These are phyloP conservation scores for Globisporangium heterothallicum DNA, from an alignment of 352 stramenopile genomes.

Conservation along the genomic window DNA sequence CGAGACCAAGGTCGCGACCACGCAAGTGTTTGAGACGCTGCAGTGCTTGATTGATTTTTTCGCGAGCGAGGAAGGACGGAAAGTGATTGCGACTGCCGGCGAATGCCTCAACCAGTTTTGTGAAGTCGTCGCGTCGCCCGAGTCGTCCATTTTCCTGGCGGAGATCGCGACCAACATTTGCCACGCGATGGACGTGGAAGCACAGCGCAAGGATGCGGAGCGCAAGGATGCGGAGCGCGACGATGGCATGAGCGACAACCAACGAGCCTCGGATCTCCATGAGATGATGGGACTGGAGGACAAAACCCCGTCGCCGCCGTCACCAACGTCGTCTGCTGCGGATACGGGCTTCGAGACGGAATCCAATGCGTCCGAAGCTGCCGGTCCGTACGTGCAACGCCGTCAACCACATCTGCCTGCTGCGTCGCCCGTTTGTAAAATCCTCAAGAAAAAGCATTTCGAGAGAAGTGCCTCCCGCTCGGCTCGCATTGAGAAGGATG, in stretches of 20 bases:
- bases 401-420: constrained; percentile 1
- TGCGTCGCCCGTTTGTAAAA: neutral
- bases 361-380: constrained; percentile 18
- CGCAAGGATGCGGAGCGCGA: constrained; percentile 4
- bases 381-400: constrained; percentile 1
- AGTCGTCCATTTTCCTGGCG: constrained; percentile 69
- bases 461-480: constrained; percentile 41
- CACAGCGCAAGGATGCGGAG: constrained; percentile 21
- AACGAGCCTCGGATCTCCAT: neutral
- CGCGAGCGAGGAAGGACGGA: constrained; percentile 48
- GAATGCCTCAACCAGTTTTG: constrained; percentile 43
- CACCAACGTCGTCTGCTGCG: constrained; percentile 34
- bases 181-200: constrained; percentile 60
- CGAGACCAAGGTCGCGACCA: constrained; percentile 58
- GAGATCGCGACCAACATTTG: constrained; percentile 72
- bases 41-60: constrained; percentile 76
- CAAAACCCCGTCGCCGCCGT: constrained; percentile 22
- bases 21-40: constrained; percentile 54
- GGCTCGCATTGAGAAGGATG: constrained; percentile 68
- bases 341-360: constrained; percentile 63
- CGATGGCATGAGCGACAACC: neutral
- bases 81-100: constrained; percentile 45
- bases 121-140: constrained; percentile 59
- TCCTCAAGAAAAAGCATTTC: constrained; percentile 1
- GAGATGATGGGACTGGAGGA: constrained; percentile 4